Evolutionary conservation across 192 early-diverging fungal genomes (phyloP), one percentile per base, ranked within the genome.

Genomic region (Dispira simplex): DNA sequence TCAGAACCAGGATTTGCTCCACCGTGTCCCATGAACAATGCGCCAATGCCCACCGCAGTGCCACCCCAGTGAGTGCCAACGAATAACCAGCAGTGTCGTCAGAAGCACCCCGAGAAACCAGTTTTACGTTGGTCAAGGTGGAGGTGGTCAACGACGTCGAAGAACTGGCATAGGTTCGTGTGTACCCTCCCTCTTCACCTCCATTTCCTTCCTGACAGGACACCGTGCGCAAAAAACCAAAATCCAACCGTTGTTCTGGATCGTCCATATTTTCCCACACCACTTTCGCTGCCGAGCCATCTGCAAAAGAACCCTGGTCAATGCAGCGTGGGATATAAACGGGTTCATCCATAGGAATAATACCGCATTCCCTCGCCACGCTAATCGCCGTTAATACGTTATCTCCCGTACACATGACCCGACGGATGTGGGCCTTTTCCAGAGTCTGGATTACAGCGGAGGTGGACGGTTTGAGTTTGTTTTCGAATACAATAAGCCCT

Each of bases 371-470:
- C 48, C 88, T 80, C 11, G 90, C 89, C 0, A 99, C 97, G 57
- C 90, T 93, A 45, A 98, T 83, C 1, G 94, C 91, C 1, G 97
- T 99, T 21, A 97, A 74, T 23, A 98, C 84, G 71, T 98, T 99
- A 69, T 99, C 97, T 20, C 93, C 92, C 0, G 97, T 98, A 67
- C 95, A 98, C 97, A 99, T 99, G 47, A 97, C 84, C 75, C 91
- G 90, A 28, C 93, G 79, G 60, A 99, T 94, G 20, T 81, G 77
- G 12, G 97, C 97, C 25, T 79, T 78, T 26, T 82, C 73, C 21
- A 99, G 77, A 32, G 81, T 83, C 39, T 84, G 76, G 10, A 99
- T 77, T 3, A 93, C 88, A 3, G 81, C 73, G 14, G 83, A 73
- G 0, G 94, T 93, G 5, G 85, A 85, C 4, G 89, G 83, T 66